A percentile compares a stretch with the other conserved stretches of the same genome.
phyloP scores from a whole-genome alignment of 129 eudicot genomes.

The Flaveria sonorensis region DNA sequence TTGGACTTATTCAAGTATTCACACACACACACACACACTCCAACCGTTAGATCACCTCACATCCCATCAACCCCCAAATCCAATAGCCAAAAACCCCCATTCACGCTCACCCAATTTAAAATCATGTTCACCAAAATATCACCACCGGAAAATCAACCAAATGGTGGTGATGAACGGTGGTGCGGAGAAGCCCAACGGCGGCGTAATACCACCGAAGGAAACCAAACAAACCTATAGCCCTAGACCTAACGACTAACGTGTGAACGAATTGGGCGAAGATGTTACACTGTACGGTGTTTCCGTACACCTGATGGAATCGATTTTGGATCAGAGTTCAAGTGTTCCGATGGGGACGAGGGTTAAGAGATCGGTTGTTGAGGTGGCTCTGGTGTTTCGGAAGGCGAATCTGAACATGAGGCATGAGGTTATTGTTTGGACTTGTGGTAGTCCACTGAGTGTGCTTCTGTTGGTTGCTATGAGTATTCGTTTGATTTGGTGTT shows the following conservation, averaged over 20 bases:
- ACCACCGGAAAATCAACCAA: slow-evolving; percentile 26
- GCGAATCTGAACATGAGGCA: slow-evolving; percentile 48
- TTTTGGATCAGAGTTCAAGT: slow-evolving; percentile 30
- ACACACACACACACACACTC: too few species aligned
- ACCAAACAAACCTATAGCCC: too few species aligned
- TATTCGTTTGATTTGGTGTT: neutral
- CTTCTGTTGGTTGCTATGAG: too few species aligned
- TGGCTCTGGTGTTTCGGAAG: slow-evolving; percentile 60
- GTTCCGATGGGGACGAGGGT: slow-evolving; percentile 41
- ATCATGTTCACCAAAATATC: neutral
- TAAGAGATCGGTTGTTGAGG: slow-evolving; percentile 44
- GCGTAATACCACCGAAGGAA: too few species aligned
- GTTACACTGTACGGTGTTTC: slow-evolving; percentile 44
- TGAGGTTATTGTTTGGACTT: slow-evolving; percentile 60
- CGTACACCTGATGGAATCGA: slow-evolving; percentile 39
- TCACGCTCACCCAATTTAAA: slow-evolving; percentile 7
- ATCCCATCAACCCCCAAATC: neutral
- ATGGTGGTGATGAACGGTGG: too few species aligned
- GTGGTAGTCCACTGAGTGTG: slow-evolving; percentile 70
- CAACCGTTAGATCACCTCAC: slow-evolving; percentile 10
- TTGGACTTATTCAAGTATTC: too few species aligned
- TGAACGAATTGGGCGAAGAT: slow-evolving; percentile 35
- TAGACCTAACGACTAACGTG: too few species aligned
- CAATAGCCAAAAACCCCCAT: slow-evolving; percentile 15
- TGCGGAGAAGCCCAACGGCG: too few species aligned